Evolutionary conservation across 2,329 filamentous ascomycete genomes (phyloP).

Genomic region (Claviceps fusiformis): DNA sequence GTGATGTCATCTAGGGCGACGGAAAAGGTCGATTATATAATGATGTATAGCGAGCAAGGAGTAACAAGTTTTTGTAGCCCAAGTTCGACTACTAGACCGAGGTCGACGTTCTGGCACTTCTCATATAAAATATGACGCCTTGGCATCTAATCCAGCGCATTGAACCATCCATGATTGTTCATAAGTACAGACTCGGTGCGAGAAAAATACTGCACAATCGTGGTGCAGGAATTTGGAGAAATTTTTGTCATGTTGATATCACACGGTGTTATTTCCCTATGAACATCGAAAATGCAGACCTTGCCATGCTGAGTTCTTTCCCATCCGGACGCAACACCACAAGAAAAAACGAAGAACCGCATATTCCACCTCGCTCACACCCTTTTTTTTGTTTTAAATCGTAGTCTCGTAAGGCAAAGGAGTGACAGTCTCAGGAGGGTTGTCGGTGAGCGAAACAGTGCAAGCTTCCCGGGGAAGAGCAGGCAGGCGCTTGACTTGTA

Average conservation of each 20-base stretch:
- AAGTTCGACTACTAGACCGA: not conserved
- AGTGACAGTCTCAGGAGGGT: slow-evolving; percentile 79
- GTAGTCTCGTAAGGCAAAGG: slow-evolving; percentile 96
- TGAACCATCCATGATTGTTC: not conserved
- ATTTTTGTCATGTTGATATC: slow-evolving; percentile 15
- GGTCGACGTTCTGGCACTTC: not conserved
- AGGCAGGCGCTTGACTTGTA: slow-evolving; percentile 89
- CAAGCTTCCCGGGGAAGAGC: slow-evolving; percentile 64
- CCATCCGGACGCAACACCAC: slow-evolving; percentile 29
- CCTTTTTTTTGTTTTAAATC: slow-evolving; percentile 53
- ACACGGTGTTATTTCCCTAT: slow-evolving; percentile 26
- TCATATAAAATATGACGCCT: not conserved
- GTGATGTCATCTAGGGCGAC: not conserved
- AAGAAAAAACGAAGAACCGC: slow-evolving; percentile 25
- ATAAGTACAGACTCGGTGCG: not conserved
- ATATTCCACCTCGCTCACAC: slow-evolving; percentile 8
- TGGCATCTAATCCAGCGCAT: not conserved
- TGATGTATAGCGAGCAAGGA: not conserved
- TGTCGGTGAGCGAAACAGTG: slow-evolving; percentile 68
- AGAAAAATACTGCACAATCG: not conserved
- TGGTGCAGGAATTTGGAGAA: not conserved
- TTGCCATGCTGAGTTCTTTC: slow-evolving; percentile 30
- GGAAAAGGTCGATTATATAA: too few relatives aligned
- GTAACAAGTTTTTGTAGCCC: not conserved
- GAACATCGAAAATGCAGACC: slow-evolving; percentile 28